phyloP scores from a whole-genome alignment of 129 eudicot species.

The Apium graveolens region DNA sequence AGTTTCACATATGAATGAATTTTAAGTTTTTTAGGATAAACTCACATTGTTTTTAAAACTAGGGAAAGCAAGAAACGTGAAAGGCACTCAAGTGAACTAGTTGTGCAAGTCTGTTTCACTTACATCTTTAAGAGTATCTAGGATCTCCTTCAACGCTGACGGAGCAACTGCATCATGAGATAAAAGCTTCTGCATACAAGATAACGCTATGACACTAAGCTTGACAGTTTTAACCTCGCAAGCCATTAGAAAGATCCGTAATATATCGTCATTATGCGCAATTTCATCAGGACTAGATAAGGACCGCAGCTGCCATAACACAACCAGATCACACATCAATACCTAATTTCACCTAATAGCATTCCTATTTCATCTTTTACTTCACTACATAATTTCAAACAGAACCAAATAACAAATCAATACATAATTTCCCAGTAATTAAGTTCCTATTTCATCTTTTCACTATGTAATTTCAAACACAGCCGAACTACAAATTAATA shows the following conservation, averaged over 20 bases:
- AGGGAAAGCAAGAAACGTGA: background rate
- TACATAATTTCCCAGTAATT: no score
- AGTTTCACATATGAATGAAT: background rate
- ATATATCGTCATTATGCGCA: slow-evolving; percentile 85
- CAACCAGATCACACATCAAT: slow-evolving; percentile 7
- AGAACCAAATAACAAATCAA: no score
- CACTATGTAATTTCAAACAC: no score
- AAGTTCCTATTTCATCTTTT: no score
- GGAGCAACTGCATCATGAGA: slow-evolving; percentile 91
- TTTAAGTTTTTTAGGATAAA: background rate
- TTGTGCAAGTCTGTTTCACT: slow-evolving; percentile 5
- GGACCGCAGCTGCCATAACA: slow-evolving; percentile 67
- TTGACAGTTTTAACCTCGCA: slow-evolving; percentile 83
- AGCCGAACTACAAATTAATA: no score
- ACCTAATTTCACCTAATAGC: background rate
- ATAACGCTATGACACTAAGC: slow-evolving; percentile 88
- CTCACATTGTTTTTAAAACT: background rate
- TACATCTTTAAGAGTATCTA: slow-evolving; percentile 82
- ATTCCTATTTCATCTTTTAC: no score
- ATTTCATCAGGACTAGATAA: slow-evolving; percentile 81
- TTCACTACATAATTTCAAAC: no score
- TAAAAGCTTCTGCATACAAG: slow-evolving; percentile 93
- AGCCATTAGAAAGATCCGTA: slow-evolving; percentile 88
- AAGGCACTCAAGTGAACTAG: background rate
- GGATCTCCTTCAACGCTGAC: slow-evolving; percentile 80